Evolutionary conservation across 345 rosid genomes (phyloP).

Genomic region (Salix purpurea): DNA sequence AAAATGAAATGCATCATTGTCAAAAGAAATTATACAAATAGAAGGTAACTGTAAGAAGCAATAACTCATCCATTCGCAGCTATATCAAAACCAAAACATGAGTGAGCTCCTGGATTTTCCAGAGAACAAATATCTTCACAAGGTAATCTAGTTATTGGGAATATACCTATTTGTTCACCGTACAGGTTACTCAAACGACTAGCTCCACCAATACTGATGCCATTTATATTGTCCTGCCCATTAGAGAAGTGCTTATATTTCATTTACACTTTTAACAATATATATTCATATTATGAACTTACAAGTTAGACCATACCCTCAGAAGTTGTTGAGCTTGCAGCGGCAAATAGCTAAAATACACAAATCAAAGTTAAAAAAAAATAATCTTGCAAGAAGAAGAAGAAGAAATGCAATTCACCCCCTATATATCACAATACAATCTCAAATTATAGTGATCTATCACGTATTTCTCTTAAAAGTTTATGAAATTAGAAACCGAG

Average conservation of each 20-base stretch:
- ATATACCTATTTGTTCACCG: not conserved
- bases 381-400: too few species aligned
- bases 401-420: not conserved
- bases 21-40: not conserved
- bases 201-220: not conserved
- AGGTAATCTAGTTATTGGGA: constrained; percentile 3
- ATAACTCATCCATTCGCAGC: not conserved
- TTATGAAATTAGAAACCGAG: too few species aligned
- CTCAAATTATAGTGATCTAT: not conserved
- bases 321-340: constrained; percentile 2
- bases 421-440: not conserved
- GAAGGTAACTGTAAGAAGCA: not conserved
- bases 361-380: not conserved
- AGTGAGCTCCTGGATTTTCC: not conserved
- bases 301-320: constrained; percentile 10
- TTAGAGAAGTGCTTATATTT: not conserved
- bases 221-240: constrained; percentile 17
- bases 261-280: not conserved
- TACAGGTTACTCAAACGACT: not conserved
- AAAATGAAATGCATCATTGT: not conserved
- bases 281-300: not conserved
- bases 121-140: constrained; percentile 15
- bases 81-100: not conserved
- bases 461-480: not conserved
- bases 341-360: constrained; percentile 24